A percentile compares a stretch with the other conserved stretches of the same genome.
phyloP scores from a whole-genome alignment of 768 basidiomycete genomes.

The Tylopilus vinaceipallidus region DNA sequence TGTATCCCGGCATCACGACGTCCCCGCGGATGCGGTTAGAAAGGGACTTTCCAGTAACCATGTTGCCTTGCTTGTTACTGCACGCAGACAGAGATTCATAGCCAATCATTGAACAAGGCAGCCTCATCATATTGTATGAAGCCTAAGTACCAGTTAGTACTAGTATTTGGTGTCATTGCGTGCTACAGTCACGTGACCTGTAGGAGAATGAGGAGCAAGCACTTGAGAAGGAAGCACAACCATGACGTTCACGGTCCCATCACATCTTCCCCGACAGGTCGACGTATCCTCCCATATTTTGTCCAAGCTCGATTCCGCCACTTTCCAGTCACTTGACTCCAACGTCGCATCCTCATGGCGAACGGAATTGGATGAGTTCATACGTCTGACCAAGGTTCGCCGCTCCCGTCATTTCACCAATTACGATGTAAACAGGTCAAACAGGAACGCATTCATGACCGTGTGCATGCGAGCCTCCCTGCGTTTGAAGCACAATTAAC shows the following conservation, averaged over 20 bases:
- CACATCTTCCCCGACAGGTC: slow-evolving; percentile 68
- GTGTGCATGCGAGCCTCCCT: slow-evolving; percentile 63
- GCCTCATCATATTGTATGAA: too few species aligned
- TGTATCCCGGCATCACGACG: too few species aligned
- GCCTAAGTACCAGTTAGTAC: too few species aligned
- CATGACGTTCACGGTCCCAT: slow-evolving; percentile 77
- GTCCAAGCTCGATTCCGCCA: slow-evolving; percentile 63
- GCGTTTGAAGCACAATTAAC: slow-evolving; percentile 62
- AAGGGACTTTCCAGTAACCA: too few species aligned
- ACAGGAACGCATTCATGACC: slow-evolving; percentile 69
- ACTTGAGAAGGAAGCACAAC: slow-evolving; percentile 1
- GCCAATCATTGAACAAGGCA: too few species aligned
- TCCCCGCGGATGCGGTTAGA: too few species aligned
- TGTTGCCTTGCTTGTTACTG: too few species aligned
- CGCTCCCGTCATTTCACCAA: neutral
- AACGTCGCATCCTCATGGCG: slow-evolving; percentile 68
- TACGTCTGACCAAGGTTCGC: slow-evolving; percentile 66
- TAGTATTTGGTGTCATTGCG: too few species aligned
- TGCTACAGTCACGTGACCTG: slow-evolving; percentile 27
- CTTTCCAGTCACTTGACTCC: slow-evolving; percentile 56
- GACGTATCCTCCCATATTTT: slow-evolving; percentile 75
- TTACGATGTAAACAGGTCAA: slow-evolving; percentile 11
- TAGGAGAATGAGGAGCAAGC: neutral
- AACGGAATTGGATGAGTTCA: slow-evolving; percentile 67
- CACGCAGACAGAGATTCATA: too few species aligned